phyloP scores from a whole-genome alignment of 2,329 filamentous ascomycete genomes.

The Colletotrichum godetiae region DNA sequence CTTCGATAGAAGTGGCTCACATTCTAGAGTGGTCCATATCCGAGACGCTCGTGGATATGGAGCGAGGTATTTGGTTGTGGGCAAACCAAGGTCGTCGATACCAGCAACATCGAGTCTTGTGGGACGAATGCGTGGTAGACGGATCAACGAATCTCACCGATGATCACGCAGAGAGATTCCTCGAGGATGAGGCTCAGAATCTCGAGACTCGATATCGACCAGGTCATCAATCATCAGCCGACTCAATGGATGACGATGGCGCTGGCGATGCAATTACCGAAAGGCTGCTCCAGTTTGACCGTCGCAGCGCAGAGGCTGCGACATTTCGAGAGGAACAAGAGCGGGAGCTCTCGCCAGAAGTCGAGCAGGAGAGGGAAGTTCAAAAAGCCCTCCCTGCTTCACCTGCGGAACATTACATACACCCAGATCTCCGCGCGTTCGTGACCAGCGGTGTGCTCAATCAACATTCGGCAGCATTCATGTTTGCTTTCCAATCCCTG shows the following conservation, averaged over 20 bases:
- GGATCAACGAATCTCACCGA: slow-evolving; percentile 35
- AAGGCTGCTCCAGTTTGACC: slow-evolving; percentile 51
- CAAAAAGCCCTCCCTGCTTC: slow-evolving; percentile 56
- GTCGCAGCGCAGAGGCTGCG: slow-evolving; percentile 44
- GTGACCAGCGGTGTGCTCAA: slow-evolving; percentile 48
- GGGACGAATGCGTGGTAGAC: slow-evolving; percentile 34
- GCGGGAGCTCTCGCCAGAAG: slow-evolving; percentile 73
- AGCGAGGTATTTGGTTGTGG: slow-evolving; percentile 68
- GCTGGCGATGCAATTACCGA: background rate
- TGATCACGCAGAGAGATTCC: slow-evolving; percentile 53
- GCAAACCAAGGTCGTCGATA: slow-evolving; percentile 67
- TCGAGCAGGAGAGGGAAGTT: slow-evolving; percentile 68
- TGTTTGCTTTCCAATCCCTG: slow-evolving; percentile 59
- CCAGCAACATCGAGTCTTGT: slow-evolving; percentile 52
- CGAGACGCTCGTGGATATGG: slow-evolving; percentile 64
- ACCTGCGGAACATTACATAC: slow-evolving; percentile 54
- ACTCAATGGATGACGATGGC: background rate
- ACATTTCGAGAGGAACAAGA: slow-evolving; percentile 75
- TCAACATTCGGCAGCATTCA: slow-evolving; percentile 45
- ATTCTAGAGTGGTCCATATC: slow-evolving; percentile 70
- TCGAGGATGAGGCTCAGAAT: slow-evolving; percentile 65
- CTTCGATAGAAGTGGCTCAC: slow-evolving; percentile 59
- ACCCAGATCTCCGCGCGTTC: slow-evolving; percentile 55
- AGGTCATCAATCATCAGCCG: background rate
- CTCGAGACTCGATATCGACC: slow-evolving; percentile 64